A percentile compares a stretch with the other conserved stretches of the same genome.
These are phyloP conservation scores for Erythrophleum ivorense DNA, from an alignment of 331 rosid species.

Conservation along the genomic window DNA sequence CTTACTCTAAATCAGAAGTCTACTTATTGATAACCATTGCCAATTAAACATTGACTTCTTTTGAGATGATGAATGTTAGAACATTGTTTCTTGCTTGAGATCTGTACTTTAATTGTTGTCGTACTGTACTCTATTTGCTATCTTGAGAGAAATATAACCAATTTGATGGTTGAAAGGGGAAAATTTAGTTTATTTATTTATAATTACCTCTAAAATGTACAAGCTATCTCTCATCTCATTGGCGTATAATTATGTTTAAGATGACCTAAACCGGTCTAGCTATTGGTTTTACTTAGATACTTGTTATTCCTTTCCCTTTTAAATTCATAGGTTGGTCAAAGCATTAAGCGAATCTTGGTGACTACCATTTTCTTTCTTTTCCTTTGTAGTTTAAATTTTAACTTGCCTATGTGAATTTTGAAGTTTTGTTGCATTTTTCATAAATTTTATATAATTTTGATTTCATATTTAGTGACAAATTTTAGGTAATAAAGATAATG, in stretches of 20 bases:
- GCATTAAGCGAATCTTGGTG: neutral
- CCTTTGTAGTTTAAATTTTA: neutral
- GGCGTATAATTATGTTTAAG: neutral
- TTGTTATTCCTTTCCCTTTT: neutral
- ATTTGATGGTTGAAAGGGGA: neutral
- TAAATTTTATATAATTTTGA: neutral
- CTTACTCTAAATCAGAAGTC: neutral
- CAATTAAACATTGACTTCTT: neutral
- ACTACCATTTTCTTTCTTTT: conserved; percentile 21
- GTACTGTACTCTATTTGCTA: neutral
- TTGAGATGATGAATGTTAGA: neutral
- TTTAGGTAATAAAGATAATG: conserved; percentile 22
- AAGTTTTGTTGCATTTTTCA: conserved; percentile 8
- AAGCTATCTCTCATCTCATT: neutral
- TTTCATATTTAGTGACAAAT: neutral
- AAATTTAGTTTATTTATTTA: neutral
- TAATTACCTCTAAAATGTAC: neutral
- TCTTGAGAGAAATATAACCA: neutral
- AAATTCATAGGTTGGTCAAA: neutral
- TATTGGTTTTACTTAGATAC: neutral
- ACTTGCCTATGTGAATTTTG: neutral
- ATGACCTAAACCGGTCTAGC: neutral
- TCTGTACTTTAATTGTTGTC: conserved; percentile 22
- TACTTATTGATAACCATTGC: conserved; percentile 17
- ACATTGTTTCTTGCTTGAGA: conserved; percentile 8